Base-by-base conservation (phyloP, 805 yeast genomes). In the Maudiozyma turicensis region DNA sequence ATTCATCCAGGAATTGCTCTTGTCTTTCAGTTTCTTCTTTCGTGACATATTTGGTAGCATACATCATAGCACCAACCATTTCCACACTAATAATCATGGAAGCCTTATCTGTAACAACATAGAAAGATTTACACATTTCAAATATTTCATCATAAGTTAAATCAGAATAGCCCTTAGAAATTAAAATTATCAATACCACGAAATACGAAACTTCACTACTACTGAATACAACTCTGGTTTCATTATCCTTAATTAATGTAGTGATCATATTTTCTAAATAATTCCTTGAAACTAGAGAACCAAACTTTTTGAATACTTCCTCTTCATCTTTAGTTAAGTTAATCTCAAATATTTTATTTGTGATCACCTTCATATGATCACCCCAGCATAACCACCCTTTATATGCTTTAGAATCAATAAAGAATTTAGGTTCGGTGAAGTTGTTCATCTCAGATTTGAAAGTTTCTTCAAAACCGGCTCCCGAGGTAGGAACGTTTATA, bases 361-460 rank as follows among this genome's bases (percentile, higher is more conserved):
- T 55, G 28, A 63, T 50, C 2, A 74, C 88, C 20, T 63, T 60
- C 64, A 82, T 58, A 0, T 67, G 55, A 15, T 77, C 65, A 11
- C 81, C 85, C 95, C 96, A 87, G 46, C 84, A 82, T 8, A 85
- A 64, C 80, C 89, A 84, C 0, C 95, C 93, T 8, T 70, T 67
- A 58, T 70, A 73, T 2, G 75, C 68, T 47, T 74, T 76, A 32
- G 74, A 74, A 57, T 84, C 89, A 54, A 83, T 71, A 57, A 67
- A 87, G 54, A 71, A 82, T 1, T 54, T 54, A 1, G 85, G 84
- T 26, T 64, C 49, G 0, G 68, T 63, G 11, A 69, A 64, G 52
- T 78, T 77, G 9, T 60, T 58, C 70, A 84, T 67, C 54, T 85
- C 93, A 5, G 58, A 50, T 40, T 65, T 61, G 70, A 82, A 84